phyloP scores from a whole-genome alignment of 2,329 filamentous ascomycete species.

The Botrytis porri region DNA sequence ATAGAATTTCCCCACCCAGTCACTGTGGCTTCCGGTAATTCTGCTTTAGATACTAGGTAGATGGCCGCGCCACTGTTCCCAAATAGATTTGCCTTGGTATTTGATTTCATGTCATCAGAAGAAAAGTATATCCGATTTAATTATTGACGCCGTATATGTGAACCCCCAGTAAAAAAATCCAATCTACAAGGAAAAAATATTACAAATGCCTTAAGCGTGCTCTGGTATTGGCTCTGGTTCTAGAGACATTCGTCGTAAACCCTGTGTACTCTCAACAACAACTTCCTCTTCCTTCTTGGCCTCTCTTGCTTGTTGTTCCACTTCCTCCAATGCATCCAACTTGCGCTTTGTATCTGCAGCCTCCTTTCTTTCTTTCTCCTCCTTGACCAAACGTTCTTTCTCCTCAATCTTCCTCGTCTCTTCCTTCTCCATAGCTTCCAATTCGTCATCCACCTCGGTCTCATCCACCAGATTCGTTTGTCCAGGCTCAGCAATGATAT shows the following conservation, averaged over 20 bases:
- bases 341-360: conserved; percentile 35
- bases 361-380: conserved; percentile 34
- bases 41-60: neutral
- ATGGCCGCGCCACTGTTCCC: neutral
- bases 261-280: conserved; percentile 26
- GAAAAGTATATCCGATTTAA: neutral
- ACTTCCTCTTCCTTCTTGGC: conserved; percentile 19
- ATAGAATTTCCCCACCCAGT: neutral
- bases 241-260: conserved; percentile 29
- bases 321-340: conserved; percentile 32
- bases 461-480: conserved; percentile 68
- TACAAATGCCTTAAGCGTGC: conserved; percentile 7
- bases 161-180: neutral
- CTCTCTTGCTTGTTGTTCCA: conserved; percentile 27
- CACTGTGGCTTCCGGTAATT: neutral
- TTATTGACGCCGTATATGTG: neutral
- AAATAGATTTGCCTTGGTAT: neutral
- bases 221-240: conserved; percentile 27
- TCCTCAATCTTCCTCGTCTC: conserved; percentile 46
- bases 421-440: conserved; percentile 65
- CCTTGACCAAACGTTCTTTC: conserved; percentile 34
- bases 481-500: conserved; percentile 65
- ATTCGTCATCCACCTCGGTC: conserved; percentile 80
- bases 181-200: neutral
- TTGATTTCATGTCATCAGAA: neutral